Conservation (phyloP, 2,329 filamentous ascomycete genomes). For the Didymella glomerata region DNA sequence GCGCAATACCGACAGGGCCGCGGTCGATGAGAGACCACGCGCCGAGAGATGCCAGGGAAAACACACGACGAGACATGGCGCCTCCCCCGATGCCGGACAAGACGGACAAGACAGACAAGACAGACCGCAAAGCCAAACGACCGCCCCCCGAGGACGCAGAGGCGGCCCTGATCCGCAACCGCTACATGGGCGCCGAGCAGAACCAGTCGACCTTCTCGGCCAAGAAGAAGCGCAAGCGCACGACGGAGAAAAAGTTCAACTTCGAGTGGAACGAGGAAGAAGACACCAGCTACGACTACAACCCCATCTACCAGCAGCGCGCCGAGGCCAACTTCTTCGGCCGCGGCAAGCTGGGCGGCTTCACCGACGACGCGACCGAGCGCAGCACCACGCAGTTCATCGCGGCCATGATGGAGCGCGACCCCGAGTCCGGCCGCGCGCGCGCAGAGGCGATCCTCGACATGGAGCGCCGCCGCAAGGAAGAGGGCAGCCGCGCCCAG, state of each 20-base stretch:
- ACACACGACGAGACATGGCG: conserved; percentile 59
- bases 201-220: conserved; percentile 90
- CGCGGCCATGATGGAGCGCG: conserved; percentile 75
- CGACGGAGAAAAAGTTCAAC: conserved; percentile 97
- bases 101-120: conserved; percentile 43
- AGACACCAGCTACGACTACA: conserved; percentile 85
- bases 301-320: conserved; percentile 77
- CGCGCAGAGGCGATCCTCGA: conserved; percentile 84
- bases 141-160: conserved; percentile 68
- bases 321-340: conserved; percentile 75
- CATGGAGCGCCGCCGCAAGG: conserved; percentile 79
- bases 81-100: conserved; percentile 58
- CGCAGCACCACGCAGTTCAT: conserved; percentile 65
- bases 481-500: conserved; percentile 74
- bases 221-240: conserved; percentile 92
- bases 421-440: conserved; percentile 76
- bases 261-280: conserved; percentile 98
- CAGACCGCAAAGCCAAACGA: conserved; percentile 33
- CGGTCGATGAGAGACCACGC: conserved; percentile 65
- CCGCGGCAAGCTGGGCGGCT: conserved; percentile 72
- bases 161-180: conserved; percentile 75
- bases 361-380: conserved; percentile 66
- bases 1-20: conserved; percentile 72
- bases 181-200: conserved; percentile 91
- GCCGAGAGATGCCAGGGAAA: too few species aligned